These are phyloP conservation scores for Metschnikowia gruessii DNA, from an alignment of 805 yeast genomes.

Conservation along the genomic window DNA sequence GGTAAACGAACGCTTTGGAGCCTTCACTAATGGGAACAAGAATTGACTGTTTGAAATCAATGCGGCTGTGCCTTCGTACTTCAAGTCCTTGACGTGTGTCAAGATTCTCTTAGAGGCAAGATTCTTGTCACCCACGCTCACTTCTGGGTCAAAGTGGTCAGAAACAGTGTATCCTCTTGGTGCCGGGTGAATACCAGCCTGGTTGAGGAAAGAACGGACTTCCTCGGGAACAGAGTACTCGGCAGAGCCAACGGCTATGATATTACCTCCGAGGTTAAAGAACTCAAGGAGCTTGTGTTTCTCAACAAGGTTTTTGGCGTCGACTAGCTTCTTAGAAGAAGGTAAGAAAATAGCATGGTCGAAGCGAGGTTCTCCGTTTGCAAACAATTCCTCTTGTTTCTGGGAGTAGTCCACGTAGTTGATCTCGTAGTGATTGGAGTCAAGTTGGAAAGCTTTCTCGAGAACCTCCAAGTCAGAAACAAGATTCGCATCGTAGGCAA, in stretches of 20 bases:
- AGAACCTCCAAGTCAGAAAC: conserved; percentile 9
- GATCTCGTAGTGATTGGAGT: conserved; percentile 13
- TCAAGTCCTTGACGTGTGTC: conserved; percentile 14
- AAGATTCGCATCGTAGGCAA: conserved; percentile 33
- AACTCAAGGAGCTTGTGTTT: conserved; percentile 52
- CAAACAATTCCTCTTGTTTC: conserved; percentile 22
- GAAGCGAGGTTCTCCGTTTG: conserved; percentile 24
- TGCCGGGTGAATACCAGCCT: conserved; percentile 80
- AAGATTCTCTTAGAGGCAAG: conserved; percentile 26
- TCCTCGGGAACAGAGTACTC: conserved; percentile 32
- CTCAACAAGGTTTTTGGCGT: conserved; percentile 33
- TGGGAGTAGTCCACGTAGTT: conserved; percentile 25
- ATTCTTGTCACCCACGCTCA: conserved; percentile 32
- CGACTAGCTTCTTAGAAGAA: conserved; percentile 31
- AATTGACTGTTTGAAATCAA: conserved; percentile 64
- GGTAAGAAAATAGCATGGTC: conserved; percentile 38
- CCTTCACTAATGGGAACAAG: conserved; percentile 66
- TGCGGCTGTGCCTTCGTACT: conserved; percentile 60
- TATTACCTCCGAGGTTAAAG: conserved; percentile 67
- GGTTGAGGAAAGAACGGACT: conserved; percentile 63
- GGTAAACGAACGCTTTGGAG: conserved; percentile 64
- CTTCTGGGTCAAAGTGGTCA: conserved; percentile 57
- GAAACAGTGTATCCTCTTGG: conserved; percentile 64
- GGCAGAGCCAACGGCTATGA: conserved; percentile 60
- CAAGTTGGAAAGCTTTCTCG: conserved; percentile 12